These are phyloP conservation scores for Articulospora tetracladia DNA, from an alignment of 495 filamentous ascomycete species.

Conservation along the genomic window DNA sequence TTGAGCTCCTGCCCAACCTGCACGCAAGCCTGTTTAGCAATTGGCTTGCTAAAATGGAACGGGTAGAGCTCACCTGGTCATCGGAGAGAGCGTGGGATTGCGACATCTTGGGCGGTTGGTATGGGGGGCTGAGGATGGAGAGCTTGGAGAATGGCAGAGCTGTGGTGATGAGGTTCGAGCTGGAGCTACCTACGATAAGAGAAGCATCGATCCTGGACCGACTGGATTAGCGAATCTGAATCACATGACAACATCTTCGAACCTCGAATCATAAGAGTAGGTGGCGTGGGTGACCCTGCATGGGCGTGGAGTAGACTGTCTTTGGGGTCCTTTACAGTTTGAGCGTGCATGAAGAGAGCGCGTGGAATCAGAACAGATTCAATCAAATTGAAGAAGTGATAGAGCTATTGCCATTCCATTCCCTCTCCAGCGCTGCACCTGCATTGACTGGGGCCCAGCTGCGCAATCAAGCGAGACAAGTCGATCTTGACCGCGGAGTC, in stretches of 20 bases:
- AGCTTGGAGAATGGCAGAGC: background rate
- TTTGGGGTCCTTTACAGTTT: background rate
- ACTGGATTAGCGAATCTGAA: conserved; percentile 2
- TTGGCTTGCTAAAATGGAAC: conserved; percentile 6
- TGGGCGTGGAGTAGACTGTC: background rate
- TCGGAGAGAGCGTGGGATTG: conserved; percentile 91
- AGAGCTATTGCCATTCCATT: too few species aligned
- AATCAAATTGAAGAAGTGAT: background rate
- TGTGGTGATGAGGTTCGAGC: conserved; percentile 7
- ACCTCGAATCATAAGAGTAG: background rate
- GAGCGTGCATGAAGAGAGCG: background rate
- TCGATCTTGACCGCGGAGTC: background rate
- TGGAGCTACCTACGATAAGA: conserved; percentile 12
- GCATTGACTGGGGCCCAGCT: background rate
- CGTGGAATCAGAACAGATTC: background rate
- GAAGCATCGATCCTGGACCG: conserved; percentile 4
- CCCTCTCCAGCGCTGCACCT: background rate
- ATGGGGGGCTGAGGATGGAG: conserved; percentile 5
- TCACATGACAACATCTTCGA: background rate
- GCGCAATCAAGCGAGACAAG: background rate
- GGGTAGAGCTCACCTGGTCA: conserved; percentile 66
- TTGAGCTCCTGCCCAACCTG: conserved; percentile 92
- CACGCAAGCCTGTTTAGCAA: conserved; percentile 1
- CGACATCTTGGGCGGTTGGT: conserved; percentile 59
- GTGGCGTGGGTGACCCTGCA: background rate